Conservation (phyloP, 2,329 filamentous ascomycete genomes). For the Cercospora berteroae region DNA sequence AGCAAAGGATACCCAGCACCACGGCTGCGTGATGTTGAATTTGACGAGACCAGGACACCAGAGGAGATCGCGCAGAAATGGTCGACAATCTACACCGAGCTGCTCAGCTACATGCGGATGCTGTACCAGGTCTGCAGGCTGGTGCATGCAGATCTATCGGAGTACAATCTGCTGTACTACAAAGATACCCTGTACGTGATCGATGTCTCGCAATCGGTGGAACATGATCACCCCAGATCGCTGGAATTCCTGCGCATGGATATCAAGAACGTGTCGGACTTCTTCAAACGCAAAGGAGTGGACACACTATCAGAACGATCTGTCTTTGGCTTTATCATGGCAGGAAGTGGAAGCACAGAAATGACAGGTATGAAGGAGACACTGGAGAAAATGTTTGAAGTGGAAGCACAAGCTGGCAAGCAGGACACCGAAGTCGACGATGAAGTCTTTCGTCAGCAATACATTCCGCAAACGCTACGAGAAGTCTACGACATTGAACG, state of each 20-base stretch:
- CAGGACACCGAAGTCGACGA: constrained; percentile 69
- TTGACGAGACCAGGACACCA: constrained; percentile 55
- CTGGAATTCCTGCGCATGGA: constrained; percentile 97
- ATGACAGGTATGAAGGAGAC: constrained; percentile 60
- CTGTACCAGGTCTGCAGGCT: constrained; percentile 91
- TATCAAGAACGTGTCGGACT: constrained; percentile 93
- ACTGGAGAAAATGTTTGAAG: constrained; percentile 66
- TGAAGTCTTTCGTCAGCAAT: constrained; percentile 92
- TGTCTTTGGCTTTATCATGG: constrained; percentile 81
- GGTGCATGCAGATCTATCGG: constrained; percentile 93
- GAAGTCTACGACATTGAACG: constrained; percentile 96
- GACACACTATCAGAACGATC: constrained; percentile 73
- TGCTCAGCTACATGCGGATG: constrained; percentile 83
- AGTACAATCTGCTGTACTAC: constrained; percentile 96
- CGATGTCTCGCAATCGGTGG: constrained; percentile 95
- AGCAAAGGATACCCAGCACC: constrained; percentile 84
- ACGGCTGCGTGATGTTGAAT: constrained; percentile 78
- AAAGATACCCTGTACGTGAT: constrained; percentile 83
- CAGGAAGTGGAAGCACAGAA: constrained; percentile 58
- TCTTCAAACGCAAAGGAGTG: constrained; percentile 83
- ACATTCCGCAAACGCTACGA: constrained; percentile 91
- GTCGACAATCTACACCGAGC: constrained; percentile 74
- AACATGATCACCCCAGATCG: constrained; percentile 90
- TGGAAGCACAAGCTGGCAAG: constrained; percentile 51
- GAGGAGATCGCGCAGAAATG: constrained; percentile 64